Conservation (phyloP, 805 yeast genomes). For the Nakazawaea siamensis region DNA sequence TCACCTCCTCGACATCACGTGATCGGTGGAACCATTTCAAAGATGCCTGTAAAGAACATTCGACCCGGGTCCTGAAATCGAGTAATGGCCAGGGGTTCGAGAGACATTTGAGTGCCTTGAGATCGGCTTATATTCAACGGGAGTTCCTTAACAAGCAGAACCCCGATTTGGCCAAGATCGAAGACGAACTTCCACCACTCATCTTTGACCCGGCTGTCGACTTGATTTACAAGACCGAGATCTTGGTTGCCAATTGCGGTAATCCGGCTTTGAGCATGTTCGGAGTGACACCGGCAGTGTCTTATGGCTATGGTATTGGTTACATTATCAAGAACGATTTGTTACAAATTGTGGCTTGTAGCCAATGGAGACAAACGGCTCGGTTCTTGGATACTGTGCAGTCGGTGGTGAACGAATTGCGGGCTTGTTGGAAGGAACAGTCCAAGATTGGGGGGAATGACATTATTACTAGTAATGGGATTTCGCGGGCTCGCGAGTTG, state of each 20-base stretch:
- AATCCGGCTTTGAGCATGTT: slow-evolving; percentile 50
- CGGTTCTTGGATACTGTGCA: slow-evolving; percentile 46
- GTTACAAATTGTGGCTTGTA: slow-evolving; percentile 40
- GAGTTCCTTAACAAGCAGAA: slow-evolving; percentile 37
- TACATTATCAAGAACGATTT: slow-evolving; percentile 46
- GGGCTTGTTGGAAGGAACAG: slow-evolving; percentile 23
- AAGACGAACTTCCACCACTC: slow-evolving; percentile 27
- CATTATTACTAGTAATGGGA: slow-evolving; percentile 1
- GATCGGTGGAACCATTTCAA: slow-evolving; percentile 43
- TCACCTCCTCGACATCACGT: slow-evolving; percentile 40
- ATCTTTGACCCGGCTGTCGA: slow-evolving; percentile 34
- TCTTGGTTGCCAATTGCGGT: slow-evolving; percentile 46
- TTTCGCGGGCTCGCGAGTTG: slow-evolving; percentile 5
- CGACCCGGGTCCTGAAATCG: slow-evolving; percentile 38
- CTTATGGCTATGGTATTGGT: slow-evolving; percentile 53
- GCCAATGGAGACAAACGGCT: slow-evolving; percentile 53
- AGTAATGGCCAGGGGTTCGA: slow-evolving; percentile 64
- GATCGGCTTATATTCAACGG: slow-evolving; percentile 44
- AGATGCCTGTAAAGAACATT: slow-evolving; percentile 45
- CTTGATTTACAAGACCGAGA: slow-evolving; percentile 25
- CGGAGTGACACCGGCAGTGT: slow-evolving; percentile 53
- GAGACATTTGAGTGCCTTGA: slow-evolving; percentile 59
- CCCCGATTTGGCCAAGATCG: slow-evolving; percentile 29
- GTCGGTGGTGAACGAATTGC: slow-evolving; percentile 39
- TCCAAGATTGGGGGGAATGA: neutral